Conservation (phyloP, 2,329 filamentous ascomycete species). For the Didymosphaeria variabile region DNA sequence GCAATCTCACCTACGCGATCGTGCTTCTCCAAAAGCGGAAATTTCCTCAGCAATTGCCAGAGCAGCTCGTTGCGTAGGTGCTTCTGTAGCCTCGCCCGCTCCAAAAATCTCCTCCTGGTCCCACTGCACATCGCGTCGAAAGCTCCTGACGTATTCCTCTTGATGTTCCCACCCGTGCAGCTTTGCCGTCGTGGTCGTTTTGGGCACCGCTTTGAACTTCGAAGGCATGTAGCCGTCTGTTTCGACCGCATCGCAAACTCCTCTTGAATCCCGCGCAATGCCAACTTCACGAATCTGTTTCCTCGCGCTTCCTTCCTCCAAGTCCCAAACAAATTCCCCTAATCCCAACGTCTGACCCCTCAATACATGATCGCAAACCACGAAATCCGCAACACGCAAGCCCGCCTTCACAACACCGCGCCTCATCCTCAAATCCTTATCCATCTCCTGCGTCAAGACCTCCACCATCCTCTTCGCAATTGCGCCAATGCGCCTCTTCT, state of each 20-base stretch:
- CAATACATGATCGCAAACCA: slow-evolving; percentile 22
- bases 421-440: slow-evolving; percentile 22
- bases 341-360: slow-evolving; percentile 26
- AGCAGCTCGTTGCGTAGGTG: neutral
- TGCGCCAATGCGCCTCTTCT: slow-evolving; percentile 26
- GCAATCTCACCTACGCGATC: neutral
- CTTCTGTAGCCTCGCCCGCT: neutral
- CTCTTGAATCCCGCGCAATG: neutral
- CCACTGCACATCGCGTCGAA: slow-evolving; percentile 1
- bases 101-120: neutral
- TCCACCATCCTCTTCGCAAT: slow-evolving; percentile 31
- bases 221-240: neutral
- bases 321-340: slow-evolving; percentile 19
- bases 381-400: slow-evolving; percentile 23
- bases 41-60: slow-evolving; percentile 3
- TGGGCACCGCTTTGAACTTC: neutral
- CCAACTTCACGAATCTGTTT: slow-evolving; percentile 5
- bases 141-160: neutral
- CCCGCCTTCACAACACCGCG: slow-evolving; percentile 25
- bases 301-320: neutral
- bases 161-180: neutral
- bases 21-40: slow-evolving; percentile 5
- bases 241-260: neutral
- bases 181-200: neutral
- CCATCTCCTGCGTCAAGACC: slow-evolving; percentile 28